Conservation (phyloP, 2,329 filamentous ascomycete species). For the Colletotrichum destructivum region DNA sequence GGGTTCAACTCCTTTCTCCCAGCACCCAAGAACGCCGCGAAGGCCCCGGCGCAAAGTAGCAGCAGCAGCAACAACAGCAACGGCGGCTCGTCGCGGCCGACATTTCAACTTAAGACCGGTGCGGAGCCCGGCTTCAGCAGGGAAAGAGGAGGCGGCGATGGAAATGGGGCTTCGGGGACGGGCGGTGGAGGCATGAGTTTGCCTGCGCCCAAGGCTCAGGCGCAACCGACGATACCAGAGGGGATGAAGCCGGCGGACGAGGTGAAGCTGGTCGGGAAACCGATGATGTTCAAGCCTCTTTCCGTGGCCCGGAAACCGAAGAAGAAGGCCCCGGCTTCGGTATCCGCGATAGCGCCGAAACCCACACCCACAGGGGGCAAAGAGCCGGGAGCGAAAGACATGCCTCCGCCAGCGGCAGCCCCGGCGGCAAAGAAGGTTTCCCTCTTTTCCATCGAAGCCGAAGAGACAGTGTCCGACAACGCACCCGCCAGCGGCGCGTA, state of each 20-base stretch:
- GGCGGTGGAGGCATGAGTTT: constrained; percentile 50
- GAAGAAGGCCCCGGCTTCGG: constrained; percentile 68
- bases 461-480: constrained; percentile 43
- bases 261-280: constrained; percentile 81
- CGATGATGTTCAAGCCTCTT: constrained; percentile 90
- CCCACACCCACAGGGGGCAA: constrained; percentile 34
- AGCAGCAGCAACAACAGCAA: constrained; percentile 47
- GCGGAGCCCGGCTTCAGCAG: constrained; percentile 86
- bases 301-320: constrained; percentile 84
- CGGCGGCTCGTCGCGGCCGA: constrained; percentile 37
- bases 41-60: constrained; percentile 52
- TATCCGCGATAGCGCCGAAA: constrained; percentile 39
- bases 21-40: constrained; percentile 77
- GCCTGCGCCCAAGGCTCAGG: constrained; percentile 58
- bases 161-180: constrained; percentile 45
- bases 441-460: constrained; percentile 75
- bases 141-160: constrained; percentile 69
- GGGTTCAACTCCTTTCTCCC: constrained; percentile 91
- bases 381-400: constrained; percentile 6
- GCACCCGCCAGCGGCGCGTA: constrained; percentile 56
- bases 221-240: constrained; percentile 66
- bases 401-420: constrained; percentile 44
- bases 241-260: constrained; percentile 74
- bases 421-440: constrained; percentile 70
- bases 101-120: constrained; percentile 84